Conservation (phyloP, 495 filamentous ascomycete species). For the Penicillium atrosanguineum region DNA sequence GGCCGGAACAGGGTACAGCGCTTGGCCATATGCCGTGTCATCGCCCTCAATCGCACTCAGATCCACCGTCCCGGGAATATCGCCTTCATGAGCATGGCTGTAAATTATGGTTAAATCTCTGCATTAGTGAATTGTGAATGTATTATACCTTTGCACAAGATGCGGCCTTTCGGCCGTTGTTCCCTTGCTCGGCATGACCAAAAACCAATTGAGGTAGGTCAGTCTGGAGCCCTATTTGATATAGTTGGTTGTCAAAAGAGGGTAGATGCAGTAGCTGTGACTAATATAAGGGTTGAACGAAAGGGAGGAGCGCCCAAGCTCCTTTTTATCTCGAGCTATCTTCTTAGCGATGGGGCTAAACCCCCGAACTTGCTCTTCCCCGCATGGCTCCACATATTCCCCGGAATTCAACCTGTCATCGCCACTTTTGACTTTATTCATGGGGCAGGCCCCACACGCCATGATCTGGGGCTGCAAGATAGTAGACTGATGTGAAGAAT, state of each 20-base stretch:
- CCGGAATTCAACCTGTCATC: slow-evolving; percentile 6
- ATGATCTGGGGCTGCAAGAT: slow-evolving; percentile 4
- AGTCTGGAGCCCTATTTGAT: neutral
- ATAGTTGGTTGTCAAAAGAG: neutral
- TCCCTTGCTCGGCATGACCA: neutral
- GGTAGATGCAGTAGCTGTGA: neutral
- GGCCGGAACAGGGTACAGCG: slow-evolving; percentile 59
- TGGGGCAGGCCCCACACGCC: slow-evolving; percentile 9
- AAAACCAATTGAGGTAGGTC: neutral
- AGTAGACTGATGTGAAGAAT: neutral
- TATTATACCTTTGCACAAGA: slow-evolving; percentile 12
- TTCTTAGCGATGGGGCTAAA: slow-evolving; percentile 1
- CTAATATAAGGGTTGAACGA: neutral
- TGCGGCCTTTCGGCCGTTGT: slow-evolving; percentile 1
- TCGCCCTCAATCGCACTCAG: slow-evolving; percentile 57
- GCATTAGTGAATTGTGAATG: neutral
- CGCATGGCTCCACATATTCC: slow-evolving; percentile 13
- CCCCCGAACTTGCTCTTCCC: neutral
- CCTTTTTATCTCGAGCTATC: neutral
- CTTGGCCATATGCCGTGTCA: slow-evolving; percentile 59
- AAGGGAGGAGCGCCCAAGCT: neutral
- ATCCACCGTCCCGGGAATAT: slow-evolving; percentile 58
- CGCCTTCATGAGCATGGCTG: slow-evolving; percentile 58
- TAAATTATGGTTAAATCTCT: neutral
- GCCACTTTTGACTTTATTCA: neutral